These are phyloP conservation scores for Balansia obtecta DNA, from an alignment of 2,329 filamentous ascomycete species.

Conservation along the genomic window DNA sequence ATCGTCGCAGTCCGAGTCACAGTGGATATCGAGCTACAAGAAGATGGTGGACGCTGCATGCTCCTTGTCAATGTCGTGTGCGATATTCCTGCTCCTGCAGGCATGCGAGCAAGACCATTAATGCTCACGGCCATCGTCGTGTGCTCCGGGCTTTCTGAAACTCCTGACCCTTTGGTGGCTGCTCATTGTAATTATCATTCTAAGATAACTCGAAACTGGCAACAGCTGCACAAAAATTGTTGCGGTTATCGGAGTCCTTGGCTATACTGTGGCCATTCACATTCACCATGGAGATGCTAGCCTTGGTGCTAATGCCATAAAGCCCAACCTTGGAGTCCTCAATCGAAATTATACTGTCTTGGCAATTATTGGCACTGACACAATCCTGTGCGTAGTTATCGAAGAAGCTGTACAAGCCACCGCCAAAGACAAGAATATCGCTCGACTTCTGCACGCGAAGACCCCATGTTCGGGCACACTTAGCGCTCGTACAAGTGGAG, in stretches of 20 bases:
- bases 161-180: background rate
- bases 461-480: slow-evolving; percentile 66
- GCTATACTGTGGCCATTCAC: slow-evolving; percentile 42
- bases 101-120: background rate
- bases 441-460: slow-evolving; percentile 56
- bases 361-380: slow-evolving; percentile 54
- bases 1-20: slow-evolving; percentile 12
- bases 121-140: background rate
- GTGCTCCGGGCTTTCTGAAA: background rate
- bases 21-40: slow-evolving; percentile 8
- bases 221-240: slow-evolving; percentile 52
- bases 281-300: slow-evolving; percentile 60
- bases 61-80: background rate
- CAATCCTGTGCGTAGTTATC: slow-evolving; percentile 69
- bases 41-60: background rate
- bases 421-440: slow-evolving; percentile 58
- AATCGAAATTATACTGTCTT: slow-evolving; percentile 64
- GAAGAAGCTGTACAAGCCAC: slow-evolving; percentile 72
- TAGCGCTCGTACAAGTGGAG: slow-evolving; percentile 35
- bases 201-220: slow-evolving; percentile 32
- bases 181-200: slow-evolving; percentile 7
- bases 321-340: slow-evolving; percentile 55
- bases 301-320: slow-evolving; percentile 64
- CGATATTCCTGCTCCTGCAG: background rate
- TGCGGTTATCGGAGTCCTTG: slow-evolving; percentile 48